These are phyloP conservation scores for Epithele typhae DNA, from an alignment of 768 basidiomycete genomes.

Conservation along the genomic window DNA sequence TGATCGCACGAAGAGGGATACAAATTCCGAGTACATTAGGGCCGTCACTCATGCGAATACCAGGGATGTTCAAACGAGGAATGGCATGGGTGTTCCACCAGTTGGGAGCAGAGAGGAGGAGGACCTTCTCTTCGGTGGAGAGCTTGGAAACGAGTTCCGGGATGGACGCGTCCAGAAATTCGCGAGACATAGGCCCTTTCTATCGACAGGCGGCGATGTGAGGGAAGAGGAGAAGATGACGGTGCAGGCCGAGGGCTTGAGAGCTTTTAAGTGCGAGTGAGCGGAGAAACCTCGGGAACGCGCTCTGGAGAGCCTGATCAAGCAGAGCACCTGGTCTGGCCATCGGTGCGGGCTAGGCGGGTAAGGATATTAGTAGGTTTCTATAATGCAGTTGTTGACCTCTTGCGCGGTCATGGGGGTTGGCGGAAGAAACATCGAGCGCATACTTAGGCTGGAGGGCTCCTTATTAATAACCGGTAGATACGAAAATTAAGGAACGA, in stretches of 20 bases:
- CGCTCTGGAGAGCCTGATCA: too few relatives aligned
- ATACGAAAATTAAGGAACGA: too few relatives aligned
- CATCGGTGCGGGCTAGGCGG: too few relatives aligned
- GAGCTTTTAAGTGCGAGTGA: background rate
- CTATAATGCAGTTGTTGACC: too few relatives aligned
- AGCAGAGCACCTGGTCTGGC: too few relatives aligned
- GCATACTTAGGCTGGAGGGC: too few relatives aligned
- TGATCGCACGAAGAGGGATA: background rate
- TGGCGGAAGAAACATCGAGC: too few relatives aligned
- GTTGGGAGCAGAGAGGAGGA: slow-evolving; percentile 58
- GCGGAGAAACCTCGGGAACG: too few relatives aligned
- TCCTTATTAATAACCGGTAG: too few relatives aligned
- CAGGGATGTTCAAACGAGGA: slow-evolving; percentile 55
- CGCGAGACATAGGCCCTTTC: slow-evolving; percentile 31
- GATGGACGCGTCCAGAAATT: slow-evolving; percentile 52
- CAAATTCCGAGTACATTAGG: slow-evolving; percentile 39
- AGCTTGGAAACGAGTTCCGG: slow-evolving; percentile 48
- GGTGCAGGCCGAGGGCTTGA: background rate
- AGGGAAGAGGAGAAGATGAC: background rate
- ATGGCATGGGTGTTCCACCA: slow-evolving; percentile 69
- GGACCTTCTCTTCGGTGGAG: slow-evolving; percentile 59
- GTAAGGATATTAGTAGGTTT: too few relatives aligned
- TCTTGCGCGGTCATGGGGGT: too few relatives aligned
- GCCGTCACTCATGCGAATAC: slow-evolving; percentile 69
- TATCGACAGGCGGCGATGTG: too few relatives aligned